A percentile compares a stretch with the other conserved stretches of the same genome.
phyloP scores from a whole-genome alignment of 2,329 filamentous ascomycete genomes.

The Venturia nashicola region DNA sequence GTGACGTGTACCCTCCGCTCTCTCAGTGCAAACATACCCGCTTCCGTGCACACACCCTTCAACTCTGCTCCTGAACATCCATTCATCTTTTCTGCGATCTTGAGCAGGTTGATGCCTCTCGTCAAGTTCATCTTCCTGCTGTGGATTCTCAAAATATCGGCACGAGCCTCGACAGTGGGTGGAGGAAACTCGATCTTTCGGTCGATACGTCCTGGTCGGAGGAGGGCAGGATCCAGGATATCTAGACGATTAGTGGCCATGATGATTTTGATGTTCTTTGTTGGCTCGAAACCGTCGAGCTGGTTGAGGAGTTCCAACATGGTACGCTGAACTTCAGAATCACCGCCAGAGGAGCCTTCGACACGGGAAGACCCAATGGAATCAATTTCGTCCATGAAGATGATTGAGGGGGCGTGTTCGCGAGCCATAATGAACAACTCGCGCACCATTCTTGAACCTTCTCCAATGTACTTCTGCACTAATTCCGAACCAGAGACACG shows the following conservation, averaged over 20 bases:
- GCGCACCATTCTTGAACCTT: constrained; percentile 95
- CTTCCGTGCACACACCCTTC: constrained; percentile 97
- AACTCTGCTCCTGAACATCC: constrained; percentile 94
- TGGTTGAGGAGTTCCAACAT: constrained; percentile 98
- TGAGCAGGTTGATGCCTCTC: constrained; percentile 89
- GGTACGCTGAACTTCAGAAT: constrained; percentile 95
- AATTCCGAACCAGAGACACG: constrained; percentile 90
- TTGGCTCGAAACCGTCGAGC: constrained; percentile 95
- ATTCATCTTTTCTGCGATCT: constrained; percentile 99
- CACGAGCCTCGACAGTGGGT: constrained; percentile 87
- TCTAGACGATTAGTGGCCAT: constrained; percentile 99
- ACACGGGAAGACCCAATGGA: constrained; percentile 96
- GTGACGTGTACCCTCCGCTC: constrained; percentile 96
- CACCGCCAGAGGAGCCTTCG: constrained; percentile 86
- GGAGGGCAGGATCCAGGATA: constrained; percentile 86
- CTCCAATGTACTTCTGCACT: constrained; percentile 98
- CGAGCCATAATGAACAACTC: constrained; percentile 98
- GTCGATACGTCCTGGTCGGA: constrained; percentile 95
- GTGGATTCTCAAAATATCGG: constrained; percentile 96
- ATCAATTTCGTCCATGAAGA: constrained; percentile 99
- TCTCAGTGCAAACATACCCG: constrained; percentile 93
- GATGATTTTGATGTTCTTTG: constrained; percentile 99
- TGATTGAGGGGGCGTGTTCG: constrained; percentile 95
- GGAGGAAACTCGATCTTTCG: constrained; percentile 98
- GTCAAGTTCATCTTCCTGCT: constrained; percentile 98